Base-by-base conservation (phyloP, 768 basidiomycete species). In the Russula foetens region DNA sequence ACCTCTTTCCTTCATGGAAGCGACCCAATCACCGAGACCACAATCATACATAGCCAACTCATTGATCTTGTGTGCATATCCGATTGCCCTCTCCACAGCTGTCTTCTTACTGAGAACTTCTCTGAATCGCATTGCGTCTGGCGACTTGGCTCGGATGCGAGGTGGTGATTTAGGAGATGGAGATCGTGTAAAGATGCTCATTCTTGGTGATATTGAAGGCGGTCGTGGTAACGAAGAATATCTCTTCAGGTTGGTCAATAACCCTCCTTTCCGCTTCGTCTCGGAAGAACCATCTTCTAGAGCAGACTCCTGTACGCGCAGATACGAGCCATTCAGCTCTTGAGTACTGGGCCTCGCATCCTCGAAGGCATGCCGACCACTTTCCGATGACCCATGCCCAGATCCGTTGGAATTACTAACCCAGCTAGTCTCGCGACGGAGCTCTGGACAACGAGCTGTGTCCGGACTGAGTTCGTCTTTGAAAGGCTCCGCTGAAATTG, bases 51-150 rank as follows among this genome's bases (percentile, higher is more conserved):
- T 75, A 56, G 83, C 82, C 21, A 95, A 71, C 69, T 93, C 90
- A 67, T 91, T 90, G 64, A 94, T 90, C 75, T 92, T 94, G 65
- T 77, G 74, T 26, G 88, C 86, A 66, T 94, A 95, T 39, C 84
- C 81, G 24, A 74, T 69, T 60, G 86, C 88, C 50, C 92, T 79
- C 67, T 93, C 92, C 4, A 81, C 61, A 2, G 86, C 67, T 29
- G 77, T 84, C 63, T 75, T 80, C 71, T 79, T 78, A 15, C 72
- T 68, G 31, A 77, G 67, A 4, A 94, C 77, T 67, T 95, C 90
- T 46, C 78, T 75, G 67, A 80, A 88, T 64, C 79, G 78, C 84
- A 94, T 81, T 14, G 88, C 86, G 46, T 83, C 74, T 3, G 90
- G 89, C 69, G 82, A 75, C 14, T 71, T 53, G 23, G 74, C 70